Evolutionary conservation across 1,284 basidiomycete genomes (phyloP).

Genomic region (Sphaerobolus stellatus): DNA sequence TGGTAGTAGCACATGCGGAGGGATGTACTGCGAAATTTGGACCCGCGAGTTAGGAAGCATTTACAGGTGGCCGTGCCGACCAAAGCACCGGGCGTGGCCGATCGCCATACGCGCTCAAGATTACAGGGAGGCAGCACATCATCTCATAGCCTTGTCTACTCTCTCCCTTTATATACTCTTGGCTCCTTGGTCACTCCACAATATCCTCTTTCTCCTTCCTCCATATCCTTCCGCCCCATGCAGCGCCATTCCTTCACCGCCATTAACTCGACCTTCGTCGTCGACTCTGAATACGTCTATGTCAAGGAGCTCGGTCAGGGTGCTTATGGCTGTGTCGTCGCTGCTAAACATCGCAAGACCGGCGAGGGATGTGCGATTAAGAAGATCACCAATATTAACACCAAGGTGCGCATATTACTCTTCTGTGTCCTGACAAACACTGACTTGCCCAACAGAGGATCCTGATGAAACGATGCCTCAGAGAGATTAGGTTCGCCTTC

Average conservation of each 20-base stretch:
- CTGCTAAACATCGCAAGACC: slow-evolving; percentile 79
- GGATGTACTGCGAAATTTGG: too few species aligned
- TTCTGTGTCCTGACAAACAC: neutral
- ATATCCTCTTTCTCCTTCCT: neutral
- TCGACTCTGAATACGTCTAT: slow-evolving; percentile 90
- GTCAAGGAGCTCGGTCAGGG: slow-evolving; percentile 96
- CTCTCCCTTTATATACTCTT: neutral
- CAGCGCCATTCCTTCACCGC: slow-evolving; percentile 75
- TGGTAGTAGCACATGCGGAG: too few species aligned
- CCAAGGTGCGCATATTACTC: slow-evolving; percentile 59
- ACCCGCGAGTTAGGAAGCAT: too few species aligned
- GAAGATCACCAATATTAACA: slow-evolving; percentile 98
- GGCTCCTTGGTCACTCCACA: neutral
- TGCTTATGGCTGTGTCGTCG: slow-evolving; percentile 90
- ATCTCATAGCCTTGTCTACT: slow-evolving; percentile 6
- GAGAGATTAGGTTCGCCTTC: slow-evolving; percentile 79
- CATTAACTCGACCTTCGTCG: slow-evolving; percentile 80
- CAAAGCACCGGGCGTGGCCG: slow-evolving; percentile 1
- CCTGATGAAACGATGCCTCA: slow-evolving; percentile 89
- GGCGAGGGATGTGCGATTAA: slow-evolving; percentile 93
- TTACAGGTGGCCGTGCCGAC: slow-evolving; percentile 3
- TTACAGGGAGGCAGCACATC: neutral
- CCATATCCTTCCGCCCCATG: slow-evolving; percentile 25
- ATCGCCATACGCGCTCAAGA: neutral
- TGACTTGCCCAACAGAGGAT: slow-evolving; percentile 60